phyloP scores from a whole-genome alignment of 768 basidiomycete species.

The Basidioascus undulatus region DNA sequence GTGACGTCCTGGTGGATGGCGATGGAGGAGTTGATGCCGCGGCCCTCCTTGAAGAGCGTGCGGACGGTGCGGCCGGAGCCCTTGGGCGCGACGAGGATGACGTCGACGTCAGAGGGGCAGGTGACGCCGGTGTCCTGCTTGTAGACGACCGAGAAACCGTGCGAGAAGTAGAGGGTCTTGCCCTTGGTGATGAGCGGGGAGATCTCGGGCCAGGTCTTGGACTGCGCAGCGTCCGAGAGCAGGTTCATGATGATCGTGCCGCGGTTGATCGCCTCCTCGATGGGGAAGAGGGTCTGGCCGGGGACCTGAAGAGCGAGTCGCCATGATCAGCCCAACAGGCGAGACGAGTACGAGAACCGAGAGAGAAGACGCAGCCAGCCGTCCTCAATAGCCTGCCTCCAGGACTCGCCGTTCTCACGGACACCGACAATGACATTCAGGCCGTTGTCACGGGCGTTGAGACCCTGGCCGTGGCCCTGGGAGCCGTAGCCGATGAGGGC shows the following conservation, averaged over 20 bases:
- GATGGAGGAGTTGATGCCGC: conserved; percentile 85
- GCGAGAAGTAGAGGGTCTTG: conserved; percentile 99
- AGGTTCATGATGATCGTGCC: conserved; percentile 99
- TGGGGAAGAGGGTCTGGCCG: conserved; percentile 91
- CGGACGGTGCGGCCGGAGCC: conserved; percentile 97
- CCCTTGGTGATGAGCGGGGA: conserved; percentile 94
- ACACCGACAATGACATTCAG: conserved; percentile 97
- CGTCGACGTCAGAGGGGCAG: conserved; percentile 80
- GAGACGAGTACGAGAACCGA: background rate
- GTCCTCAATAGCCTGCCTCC: conserved; percentile 84
- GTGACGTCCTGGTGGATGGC: conserved; percentile 96
- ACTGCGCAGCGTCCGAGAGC: conserved; percentile 97
- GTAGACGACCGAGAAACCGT: conserved; percentile 97
- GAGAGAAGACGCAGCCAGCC: conserved; percentile 54
- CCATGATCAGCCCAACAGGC: too few species aligned
- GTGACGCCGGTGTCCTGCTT: conserved; percentile 88
- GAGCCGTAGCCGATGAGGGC: conserved; percentile 98
- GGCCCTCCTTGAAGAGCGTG: conserved; percentile 98
- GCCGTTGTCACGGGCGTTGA: conserved; percentile 97
- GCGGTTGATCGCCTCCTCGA: conserved; percentile 83
- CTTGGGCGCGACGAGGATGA: conserved; percentile 97
- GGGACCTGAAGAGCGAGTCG: conserved; percentile 34
- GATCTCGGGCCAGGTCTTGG: conserved; percentile 70
- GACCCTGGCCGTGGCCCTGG: conserved; percentile 84
- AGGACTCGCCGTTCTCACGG: conserved; percentile 84